These are phyloP conservation scores for Lasiosphaeria hispida DNA, from an alignment of 495 filamentous ascomycete genomes.

Conservation along the genomic window DNA sequence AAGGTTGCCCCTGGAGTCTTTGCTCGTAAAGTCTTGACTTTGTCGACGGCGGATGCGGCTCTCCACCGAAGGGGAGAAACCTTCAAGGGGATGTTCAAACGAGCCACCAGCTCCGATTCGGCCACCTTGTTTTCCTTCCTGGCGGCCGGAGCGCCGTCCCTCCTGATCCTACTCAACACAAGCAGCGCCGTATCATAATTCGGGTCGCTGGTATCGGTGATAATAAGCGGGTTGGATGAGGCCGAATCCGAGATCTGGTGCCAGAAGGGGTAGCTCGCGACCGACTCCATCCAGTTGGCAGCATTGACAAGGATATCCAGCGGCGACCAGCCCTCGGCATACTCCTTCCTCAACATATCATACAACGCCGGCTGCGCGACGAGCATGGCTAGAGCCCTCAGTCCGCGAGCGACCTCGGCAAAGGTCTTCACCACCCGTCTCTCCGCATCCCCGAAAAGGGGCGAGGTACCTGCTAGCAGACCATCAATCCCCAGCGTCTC, in stretches of 20 bases:
- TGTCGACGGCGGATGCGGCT: conserved; percentile 2
- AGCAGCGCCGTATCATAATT: conserved; percentile 11
- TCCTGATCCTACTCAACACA: conserved; percentile 1
- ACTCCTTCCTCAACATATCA: conserved; percentile 15
- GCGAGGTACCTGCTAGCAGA: background rate
- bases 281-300: conserved; percentile 19
- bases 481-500: conserved; percentile 11
- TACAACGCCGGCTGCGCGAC: conserved; percentile 15
- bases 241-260: background rate
- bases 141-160: background rate
- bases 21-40: background rate
- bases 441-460: background rate
- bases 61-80: conserved; percentile 5
- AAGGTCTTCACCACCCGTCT: conserved; percentile 9
- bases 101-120: no score
- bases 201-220: conserved; percentile 4
- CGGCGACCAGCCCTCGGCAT: conserved; percentile 9
- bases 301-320: conserved; percentile 17
- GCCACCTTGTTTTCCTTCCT: background rate
- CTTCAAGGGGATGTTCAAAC: background rate
- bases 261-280: conserved; percentile 23
- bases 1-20: conserved; percentile 2
- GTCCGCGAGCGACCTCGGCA: conserved; percentile 13
- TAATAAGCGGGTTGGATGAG: background rate
- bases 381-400: conserved; percentile 4